Evolutionary conservation across 257 asterid genomes (phyloP).

Genomic region (Sherardia arvensis): DNA sequence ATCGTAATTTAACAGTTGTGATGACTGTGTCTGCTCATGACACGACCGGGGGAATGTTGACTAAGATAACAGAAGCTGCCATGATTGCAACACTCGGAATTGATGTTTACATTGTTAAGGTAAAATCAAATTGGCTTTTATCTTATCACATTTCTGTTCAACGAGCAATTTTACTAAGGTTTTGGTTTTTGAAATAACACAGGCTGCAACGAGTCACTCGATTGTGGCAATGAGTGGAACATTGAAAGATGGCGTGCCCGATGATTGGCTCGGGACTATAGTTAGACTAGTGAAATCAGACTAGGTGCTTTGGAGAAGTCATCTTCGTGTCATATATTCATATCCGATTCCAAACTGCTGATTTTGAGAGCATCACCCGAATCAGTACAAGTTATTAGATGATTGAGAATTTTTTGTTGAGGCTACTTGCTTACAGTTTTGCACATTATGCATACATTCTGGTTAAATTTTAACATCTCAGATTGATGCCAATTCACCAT

Average conservation of each 20-base stretch:
- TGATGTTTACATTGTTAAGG: conserved; percentile 91
- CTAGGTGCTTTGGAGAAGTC: background rate
- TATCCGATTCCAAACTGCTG: background rate
- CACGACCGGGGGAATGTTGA: conserved; percentile 94
- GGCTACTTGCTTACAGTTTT: background rate
- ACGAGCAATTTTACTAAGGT: background rate
- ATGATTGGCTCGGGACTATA: conserved; percentile 86
- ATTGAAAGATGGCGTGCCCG: conserved; percentile 42
- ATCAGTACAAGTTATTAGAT: too few species aligned
- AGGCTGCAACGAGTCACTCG: conserved; percentile 87
- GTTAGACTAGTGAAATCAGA: conserved; percentile 27
- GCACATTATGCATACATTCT: background rate
- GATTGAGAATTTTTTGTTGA: background rate
- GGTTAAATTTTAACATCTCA: too few species aligned
- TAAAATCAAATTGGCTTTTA: conserved; percentile 5
- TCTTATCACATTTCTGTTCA: background rate
- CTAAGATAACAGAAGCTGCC: conserved; percentile 93
- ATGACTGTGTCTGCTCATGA: conserved; percentile 82
- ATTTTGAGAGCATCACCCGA: background rate
- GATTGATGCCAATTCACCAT: background rate
- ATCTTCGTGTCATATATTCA: background rate
- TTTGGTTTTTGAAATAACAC: conserved; percentile 4
- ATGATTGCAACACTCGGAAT: conserved; percentile 84
- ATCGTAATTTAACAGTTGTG: conserved; percentile 41
- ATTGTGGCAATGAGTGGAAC: conserved; percentile 50